Percentiles rank a stretch among this genome's conserved stretches.
Evolutionary conservation across 2,329 filamentous ascomycete genomes (phyloP).

Genomic region (Nemania bipapillata): DNA sequence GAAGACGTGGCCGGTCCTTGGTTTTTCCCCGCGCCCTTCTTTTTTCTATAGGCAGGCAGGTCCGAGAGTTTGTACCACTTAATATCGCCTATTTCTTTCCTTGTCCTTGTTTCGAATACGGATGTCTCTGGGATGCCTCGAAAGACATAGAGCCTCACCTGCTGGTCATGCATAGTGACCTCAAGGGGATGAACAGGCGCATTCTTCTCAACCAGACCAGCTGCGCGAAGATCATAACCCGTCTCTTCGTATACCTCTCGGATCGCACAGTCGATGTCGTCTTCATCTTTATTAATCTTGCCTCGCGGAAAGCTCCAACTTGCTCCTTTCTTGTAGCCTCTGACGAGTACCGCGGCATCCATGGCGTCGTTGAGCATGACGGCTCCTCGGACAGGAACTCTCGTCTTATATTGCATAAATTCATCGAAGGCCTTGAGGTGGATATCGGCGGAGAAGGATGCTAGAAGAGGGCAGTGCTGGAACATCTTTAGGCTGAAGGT

Average conservation of each 20-base stretch:
- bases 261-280: slow-evolving; percentile 91
- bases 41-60: slow-evolving; percentile 81
- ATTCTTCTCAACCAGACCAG: slow-evolving; percentile 78
- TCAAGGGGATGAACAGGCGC: slow-evolving; percentile 84
- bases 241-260: slow-evolving; percentile 97
- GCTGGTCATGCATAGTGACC: slow-evolving; percentile 89
- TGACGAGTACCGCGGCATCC: slow-evolving; percentile 92
- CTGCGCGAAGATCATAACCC: slow-evolving; percentile 80
- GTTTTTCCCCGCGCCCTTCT: slow-evolving; percentile 61
- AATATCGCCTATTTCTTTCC: slow-evolving; percentile 98
- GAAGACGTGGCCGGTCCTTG: slow-evolving; percentile 67
- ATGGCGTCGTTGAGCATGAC: slow-evolving; percentile 94
- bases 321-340: slow-evolving; percentile 96
- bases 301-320: slow-evolving; percentile 97
- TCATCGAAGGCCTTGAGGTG: slow-evolving; percentile 87
- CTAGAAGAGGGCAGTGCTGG: slow-evolving; percentile 89
- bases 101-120: slow-evolving; percentile 85
- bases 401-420: slow-evolving; percentile 93
- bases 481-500: slow-evolving; percentile 91
- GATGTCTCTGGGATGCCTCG: slow-evolving; percentile 87
- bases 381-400: slow-evolving; percentile 91
- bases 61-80: slow-evolving; percentile 93
- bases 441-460: slow-evolving; percentile 79
- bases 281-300: slow-evolving; percentile 98
- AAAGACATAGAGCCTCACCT: slow-evolving; percentile 92